phyloP scores from a whole-genome alignment of 495 filamentous ascomycete genomes.

The Pyrenula aspistea region DNA sequence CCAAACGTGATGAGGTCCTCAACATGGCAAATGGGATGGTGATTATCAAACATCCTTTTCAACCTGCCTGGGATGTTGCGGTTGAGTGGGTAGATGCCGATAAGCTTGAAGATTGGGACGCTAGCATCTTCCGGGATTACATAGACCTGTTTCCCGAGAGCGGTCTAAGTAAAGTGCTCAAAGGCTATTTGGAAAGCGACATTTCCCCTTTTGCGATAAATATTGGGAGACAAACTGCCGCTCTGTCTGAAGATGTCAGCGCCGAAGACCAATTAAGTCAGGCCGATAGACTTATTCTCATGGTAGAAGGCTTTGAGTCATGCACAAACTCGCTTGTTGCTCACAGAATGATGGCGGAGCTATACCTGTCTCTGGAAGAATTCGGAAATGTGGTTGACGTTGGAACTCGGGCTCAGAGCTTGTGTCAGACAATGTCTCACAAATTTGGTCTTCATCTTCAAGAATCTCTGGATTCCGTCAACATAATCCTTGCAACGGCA shows the following conservation, averaged over 20 bases:
- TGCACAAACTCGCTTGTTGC: constrained; percentile 64
- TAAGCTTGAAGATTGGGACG: constrained; percentile 58
- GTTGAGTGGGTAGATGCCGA: constrained; percentile 82
- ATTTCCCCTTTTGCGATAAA: constrained; percentile 64
- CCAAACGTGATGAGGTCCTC: constrained; percentile 56
- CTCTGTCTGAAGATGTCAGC: constrained; percentile 22
- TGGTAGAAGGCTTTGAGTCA: constrained; percentile 70
- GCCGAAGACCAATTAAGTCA: not conserved
- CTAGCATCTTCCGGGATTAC: constrained; percentile 62
- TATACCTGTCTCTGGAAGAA: constrained; percentile 78
- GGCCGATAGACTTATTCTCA: constrained; percentile 57
- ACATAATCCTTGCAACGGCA: constrained; percentile 65
- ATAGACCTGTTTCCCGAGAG: constrained; percentile 72
- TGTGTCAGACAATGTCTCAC: constrained; percentile 43
- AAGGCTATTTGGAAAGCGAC: constrained; percentile 69
- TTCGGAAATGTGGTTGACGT: constrained; percentile 72
- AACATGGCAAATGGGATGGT: constrained; percentile 82
- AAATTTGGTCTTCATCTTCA: constrained; percentile 54
- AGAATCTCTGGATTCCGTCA: constrained; percentile 60
- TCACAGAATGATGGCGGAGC: constrained; percentile 72
- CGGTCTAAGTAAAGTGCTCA: constrained; percentile 68
- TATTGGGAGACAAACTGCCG: constrained; percentile 17
- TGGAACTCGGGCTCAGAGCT: constrained; percentile 55
- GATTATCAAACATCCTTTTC: constrained; percentile 86
- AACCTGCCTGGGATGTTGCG: constrained; percentile 78